Percentiles rank a stretch among this genome's conserved stretches.
Conservation (phyloP, 139 green algal genomes). For the Trebouxia sp. region DNA sequence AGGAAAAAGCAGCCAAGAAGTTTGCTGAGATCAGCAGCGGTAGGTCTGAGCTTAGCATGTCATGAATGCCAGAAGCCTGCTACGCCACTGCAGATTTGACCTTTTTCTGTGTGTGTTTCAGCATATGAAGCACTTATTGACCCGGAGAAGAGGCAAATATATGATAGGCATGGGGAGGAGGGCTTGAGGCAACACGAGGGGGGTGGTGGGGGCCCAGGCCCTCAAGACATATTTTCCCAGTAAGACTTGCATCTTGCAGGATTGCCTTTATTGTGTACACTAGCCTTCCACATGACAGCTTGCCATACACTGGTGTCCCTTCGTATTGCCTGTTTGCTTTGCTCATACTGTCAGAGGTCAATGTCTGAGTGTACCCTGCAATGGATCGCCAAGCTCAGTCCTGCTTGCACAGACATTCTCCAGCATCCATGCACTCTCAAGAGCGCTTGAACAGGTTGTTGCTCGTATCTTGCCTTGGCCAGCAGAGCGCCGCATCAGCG, state of each 20-base stretch:
- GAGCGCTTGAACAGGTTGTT: no score
- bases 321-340: no score
- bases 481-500: no score
- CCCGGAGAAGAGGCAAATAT: conserved; percentile 90
- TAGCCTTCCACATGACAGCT: not conserved
- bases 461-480: no score
- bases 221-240: conserved; percentile 89
- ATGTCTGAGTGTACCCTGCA: no score
- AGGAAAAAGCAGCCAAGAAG: conserved; percentile 85
- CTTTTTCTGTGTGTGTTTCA: conserved; percentile 34
- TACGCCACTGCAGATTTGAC: not conserved
- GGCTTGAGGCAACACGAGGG: conserved; percentile 89
- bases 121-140: conserved; percentile 96
- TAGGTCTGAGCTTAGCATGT: not conserved
- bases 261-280: not conserved
- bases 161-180: conserved; percentile 97
- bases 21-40: conserved; percentile 92
- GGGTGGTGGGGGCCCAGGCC: conserved; percentile 56
- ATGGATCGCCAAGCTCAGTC: no score
- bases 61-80: not conserved
- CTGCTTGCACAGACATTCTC: no score
- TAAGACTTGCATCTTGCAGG: conserved; percentile 31
- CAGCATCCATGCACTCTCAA: no score
- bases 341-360: no score
- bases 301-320: no score